phyloP scores from a whole-genome alignment of 202 grass and related monocot genomes.

The Musa balbisiana region DNA sequence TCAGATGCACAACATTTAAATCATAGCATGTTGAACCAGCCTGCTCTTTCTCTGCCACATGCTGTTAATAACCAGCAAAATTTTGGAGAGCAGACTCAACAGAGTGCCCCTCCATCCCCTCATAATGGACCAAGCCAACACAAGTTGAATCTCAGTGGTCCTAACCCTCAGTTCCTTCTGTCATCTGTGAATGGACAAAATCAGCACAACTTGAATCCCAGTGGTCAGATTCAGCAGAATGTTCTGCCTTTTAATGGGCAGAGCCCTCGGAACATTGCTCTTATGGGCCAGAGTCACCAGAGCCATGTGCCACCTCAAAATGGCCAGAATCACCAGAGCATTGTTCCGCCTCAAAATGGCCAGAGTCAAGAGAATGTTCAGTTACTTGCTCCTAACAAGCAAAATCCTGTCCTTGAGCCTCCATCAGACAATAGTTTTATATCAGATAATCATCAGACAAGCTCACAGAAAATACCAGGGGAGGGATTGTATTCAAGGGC shows the following conservation, averaged over 20 bases:
- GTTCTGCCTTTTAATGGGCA: conserved; percentile 24
- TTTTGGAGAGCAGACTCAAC: conserved; percentile 33
- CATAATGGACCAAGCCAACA: conserved; percentile 31
- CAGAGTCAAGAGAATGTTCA: conserved; percentile 40
- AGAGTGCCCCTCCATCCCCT: conserved; percentile 21
- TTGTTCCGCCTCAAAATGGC: conserved; percentile 17
- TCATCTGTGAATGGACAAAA: conserved; percentile 18
- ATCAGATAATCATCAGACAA: conserved; percentile 29
- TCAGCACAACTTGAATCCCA: neutral
- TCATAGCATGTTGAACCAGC: conserved; percentile 35
- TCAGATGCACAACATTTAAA: conserved; percentile 33
- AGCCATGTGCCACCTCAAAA: neutral
- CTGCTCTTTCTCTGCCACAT: conserved; percentile 31
- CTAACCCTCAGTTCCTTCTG: conserved; percentile 38
- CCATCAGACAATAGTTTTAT: conserved; percentile 28
- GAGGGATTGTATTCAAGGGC: neutral
- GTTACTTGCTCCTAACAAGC: conserved; percentile 27
- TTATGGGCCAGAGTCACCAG: conserved; percentile 6
- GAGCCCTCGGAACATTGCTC: conserved; percentile 26
- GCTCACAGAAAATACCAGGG: neutral
- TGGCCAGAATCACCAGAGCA: neutral
- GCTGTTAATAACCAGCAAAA: conserved; percentile 33
- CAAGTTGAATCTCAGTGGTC: conserved; percentile 28
- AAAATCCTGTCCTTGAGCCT: conserved; percentile 34
- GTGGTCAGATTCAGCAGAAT: conserved; percentile 30